phyloP scores from a whole-genome alignment of 2,329 filamentous ascomycete species.

The Xylaria polymorpha region DNA sequence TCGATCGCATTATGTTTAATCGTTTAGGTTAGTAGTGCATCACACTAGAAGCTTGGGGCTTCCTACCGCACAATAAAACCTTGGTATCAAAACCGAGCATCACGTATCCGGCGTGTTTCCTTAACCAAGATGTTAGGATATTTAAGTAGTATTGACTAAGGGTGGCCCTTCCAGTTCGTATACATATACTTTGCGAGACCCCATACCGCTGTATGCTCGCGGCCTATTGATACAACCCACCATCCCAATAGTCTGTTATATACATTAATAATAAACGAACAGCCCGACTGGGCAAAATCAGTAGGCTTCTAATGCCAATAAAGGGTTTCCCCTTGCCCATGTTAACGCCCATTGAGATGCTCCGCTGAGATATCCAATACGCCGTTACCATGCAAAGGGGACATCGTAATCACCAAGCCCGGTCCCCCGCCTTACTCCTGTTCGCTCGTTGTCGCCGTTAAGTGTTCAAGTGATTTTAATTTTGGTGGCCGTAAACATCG shows the following conservation, averaged over 20 bases:
- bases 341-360: constrained; percentile 37
- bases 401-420: constrained; percentile 24
- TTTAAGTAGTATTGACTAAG: neutral
- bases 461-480: constrained; percentile 13
- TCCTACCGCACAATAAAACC: neutral
- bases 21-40: neutral
- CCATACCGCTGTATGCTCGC: constrained; percentile 11
- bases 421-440: constrained; percentile 21
- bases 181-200: neutral
- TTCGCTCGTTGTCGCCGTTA: constrained; percentile 18
- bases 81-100: neutral
- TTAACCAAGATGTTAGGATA: neutral
- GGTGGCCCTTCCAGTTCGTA: neutral
- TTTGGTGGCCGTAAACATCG: constrained; percentile 44
- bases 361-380: constrained; percentile 30
- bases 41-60: neutral
- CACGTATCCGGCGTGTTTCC: no score
- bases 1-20: neutral
- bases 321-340: constrained; percentile 24
- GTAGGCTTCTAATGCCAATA: constrained; percentile 29
- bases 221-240: constrained; percentile 28
- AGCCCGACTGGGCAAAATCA: constrained; percentile 15
- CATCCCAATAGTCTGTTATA: constrained; percentile 24
- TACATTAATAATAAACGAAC: constrained; percentile 36
- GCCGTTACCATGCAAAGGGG: constrained; percentile 35